These are phyloP conservation scores for Auxenochlorella protothecoides DNA, from an alignment of 139 green algal species.

Conservation along the genomic window DNA sequence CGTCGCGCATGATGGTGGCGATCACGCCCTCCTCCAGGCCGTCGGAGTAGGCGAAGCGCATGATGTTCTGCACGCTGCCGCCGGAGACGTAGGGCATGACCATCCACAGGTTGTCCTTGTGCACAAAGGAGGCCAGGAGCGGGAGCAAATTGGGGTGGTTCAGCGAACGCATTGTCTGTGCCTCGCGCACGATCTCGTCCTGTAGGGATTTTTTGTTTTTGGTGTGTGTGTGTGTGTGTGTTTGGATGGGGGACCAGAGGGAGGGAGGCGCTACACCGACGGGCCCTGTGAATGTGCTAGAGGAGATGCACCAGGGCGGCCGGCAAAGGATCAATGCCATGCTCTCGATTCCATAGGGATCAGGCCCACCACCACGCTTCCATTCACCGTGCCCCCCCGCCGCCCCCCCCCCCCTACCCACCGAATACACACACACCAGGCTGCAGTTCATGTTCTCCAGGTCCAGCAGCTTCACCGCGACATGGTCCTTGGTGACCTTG, in stretches of 20 bases:
- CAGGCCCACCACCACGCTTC: no score
- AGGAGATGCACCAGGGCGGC: no score
- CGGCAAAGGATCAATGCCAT: neutral
- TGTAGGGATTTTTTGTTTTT: slow-evolving; percentile 15
- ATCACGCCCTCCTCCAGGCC: slow-evolving; percentile 87
- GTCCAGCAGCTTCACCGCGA: slow-evolving; percentile 95
- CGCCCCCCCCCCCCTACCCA: no score
- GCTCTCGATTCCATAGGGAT: no score
- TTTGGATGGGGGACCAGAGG: neutral
- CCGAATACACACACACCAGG: slow-evolving; percentile 38
- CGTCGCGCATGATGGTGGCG: slow-evolving; percentile 87
- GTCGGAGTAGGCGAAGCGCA: slow-evolving; percentile 77
- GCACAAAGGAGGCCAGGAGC: slow-evolving; percentile 85
- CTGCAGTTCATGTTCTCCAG: slow-evolving; percentile 84
- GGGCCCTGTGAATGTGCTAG: neutral
- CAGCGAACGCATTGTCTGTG: slow-evolving; percentile 88
- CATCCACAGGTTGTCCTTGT: slow-evolving; percentile 87
- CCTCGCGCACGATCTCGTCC: slow-evolving; percentile 92
- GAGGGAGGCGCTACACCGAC: neutral
- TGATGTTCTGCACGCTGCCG: slow-evolving; percentile 74
- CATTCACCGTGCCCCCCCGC: no score
- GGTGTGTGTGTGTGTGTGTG: neutral
- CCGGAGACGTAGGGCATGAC: slow-evolving; percentile 79
- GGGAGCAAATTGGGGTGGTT: slow-evolving; percentile 92
- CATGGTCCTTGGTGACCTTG: slow-evolving; percentile 52